Evolutionary conservation across 768 basidiomycete species (phyloP), one percentile per base, ranked within the genome.

Genomic region (Suillus subalutaceus): DNA sequence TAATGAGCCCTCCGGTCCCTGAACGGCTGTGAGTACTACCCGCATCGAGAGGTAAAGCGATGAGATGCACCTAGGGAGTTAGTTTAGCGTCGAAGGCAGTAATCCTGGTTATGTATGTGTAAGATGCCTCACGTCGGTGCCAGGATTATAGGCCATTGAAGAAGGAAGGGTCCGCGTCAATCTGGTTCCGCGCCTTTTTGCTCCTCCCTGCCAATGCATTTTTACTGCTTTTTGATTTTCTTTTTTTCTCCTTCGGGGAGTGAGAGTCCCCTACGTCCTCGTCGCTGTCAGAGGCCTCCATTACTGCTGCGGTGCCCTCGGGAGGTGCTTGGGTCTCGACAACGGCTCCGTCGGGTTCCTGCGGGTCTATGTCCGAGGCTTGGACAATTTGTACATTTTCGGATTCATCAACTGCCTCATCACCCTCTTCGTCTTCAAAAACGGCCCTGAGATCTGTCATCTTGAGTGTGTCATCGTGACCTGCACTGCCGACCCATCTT

Each of bases 401-500:
- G n/a, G 64, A 63, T 18, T 77, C 77, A 32, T 68, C 74, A 30
- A 26, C 58, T 10, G 38, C 57, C 57, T 59, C 58, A 40, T 73
- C 72, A 57, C 74, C 74, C 15, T 78, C 77, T 32, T 80, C 78
- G 13, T 73, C 79, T 64, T 83, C 82, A 70, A 97, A 90, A 57
- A 94, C 86, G 43, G 87, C 90, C 71, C 84, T 88, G 59, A 98
- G 80, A 77, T 97, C 91, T 35, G 94, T 96, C 79, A 98, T 79
- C 73, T 90, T 90, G 69, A 97, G 73, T 9, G 86, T 82, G 65
- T 97, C 93, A 67, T 98, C 96, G 70, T 98, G 96, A 38, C 94
- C 93, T 32, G 88, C 93, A 75, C 94, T 96, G 26, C 90, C 96
- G n/a, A 95, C 85, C 94, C 96, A 97, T 80, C 89, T 89, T 26